phyloP scores from a whole-genome alignment of 2,329 filamentous ascomycete species.

The Truncatella angustata region DNA sequence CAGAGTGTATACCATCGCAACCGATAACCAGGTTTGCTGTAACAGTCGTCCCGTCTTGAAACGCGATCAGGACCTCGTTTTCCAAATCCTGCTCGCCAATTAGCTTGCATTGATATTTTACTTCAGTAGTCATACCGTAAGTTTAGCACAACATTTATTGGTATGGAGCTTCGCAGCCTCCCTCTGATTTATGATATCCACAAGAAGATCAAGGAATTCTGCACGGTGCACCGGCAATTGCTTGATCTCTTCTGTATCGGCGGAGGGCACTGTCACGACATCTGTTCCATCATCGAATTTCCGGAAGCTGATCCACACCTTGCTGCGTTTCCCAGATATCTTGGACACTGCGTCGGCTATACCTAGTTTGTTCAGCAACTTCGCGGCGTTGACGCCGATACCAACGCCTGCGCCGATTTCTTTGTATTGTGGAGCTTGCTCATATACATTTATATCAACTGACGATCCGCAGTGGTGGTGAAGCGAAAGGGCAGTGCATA shows the following conservation, averaged over 20 bases:
- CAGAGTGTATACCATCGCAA: slow-evolving; percentile 32
- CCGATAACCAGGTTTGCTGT: slow-evolving; percentile 28
- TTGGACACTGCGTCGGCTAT: slow-evolving; percentile 26
- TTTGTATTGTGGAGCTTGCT: slow-evolving; percentile 30
- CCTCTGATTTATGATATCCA: slow-evolving; percentile 16
- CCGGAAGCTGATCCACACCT: slow-evolving; percentile 32
- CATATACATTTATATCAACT: slow-evolving; percentile 31
- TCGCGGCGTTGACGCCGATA: slow-evolving; percentile 33
- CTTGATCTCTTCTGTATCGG: slow-evolving; percentile 19
- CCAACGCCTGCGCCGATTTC: slow-evolving; percentile 35
- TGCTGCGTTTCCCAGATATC: slow-evolving; percentile 27
- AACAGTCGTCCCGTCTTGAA: slow-evolving; percentile 21
- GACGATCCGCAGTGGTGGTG: slow-evolving; percentile 24
- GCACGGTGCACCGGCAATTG: slow-evolving; percentile 18
- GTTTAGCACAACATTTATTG: slow-evolving; percentile 20
- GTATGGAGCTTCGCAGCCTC: slow-evolving; percentile 24
- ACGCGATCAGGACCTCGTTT: slow-evolving; percentile 18
- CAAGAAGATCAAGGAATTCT: slow-evolving; percentile 26
- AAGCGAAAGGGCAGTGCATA: slow-evolving; percentile 34
- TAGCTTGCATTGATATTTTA: background rate
- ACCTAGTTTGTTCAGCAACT: slow-evolving; percentile 30
- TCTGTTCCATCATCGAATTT: slow-evolving; percentile 32
- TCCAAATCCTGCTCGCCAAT: background rate
- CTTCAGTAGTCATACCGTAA: slow-evolving; percentile 7
- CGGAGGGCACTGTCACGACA: slow-evolving; percentile 26